Evolutionary conservation across 805 yeast species (phyloP), one percentile per base, ranked within the genome.

Genomic region (Kazachstania taianensis): DNA sequence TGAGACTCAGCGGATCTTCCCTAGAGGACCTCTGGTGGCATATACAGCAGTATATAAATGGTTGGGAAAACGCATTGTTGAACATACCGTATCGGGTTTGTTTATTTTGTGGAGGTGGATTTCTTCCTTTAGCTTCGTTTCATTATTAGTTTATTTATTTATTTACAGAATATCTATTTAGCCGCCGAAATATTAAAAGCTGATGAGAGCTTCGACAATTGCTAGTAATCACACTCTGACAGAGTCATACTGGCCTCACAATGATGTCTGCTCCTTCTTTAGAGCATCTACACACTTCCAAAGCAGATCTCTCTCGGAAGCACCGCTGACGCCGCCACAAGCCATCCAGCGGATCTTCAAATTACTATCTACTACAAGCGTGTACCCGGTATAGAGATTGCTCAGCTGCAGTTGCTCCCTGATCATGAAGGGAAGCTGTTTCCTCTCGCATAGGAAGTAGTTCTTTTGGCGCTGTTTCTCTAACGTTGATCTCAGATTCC

Each of bases 291-390:
- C 33, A 16, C 34, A 30, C 15, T 33, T 35, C 39, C 33, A 28
- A 38, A 83, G 56, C 12, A 73, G 61, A 13, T 64, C 63, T 32
- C 64, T 61, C 46, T 92, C 98, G 23, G 70, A 69, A n/a, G 69
- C 74, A 12, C 68, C 15, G 4, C 18, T 67, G 2, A 94, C 80
- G 27, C 70, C 72, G 2, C 97, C 98, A 46, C 94, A 75, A 4
- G 85, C 82, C 17, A 85, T 86, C 97, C 97, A 89, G 47, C 97
- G 67, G 36, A 92, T 79, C 48, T 72, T 78, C 35, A 80, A 78
- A 10, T 75, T 64, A 12, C 65, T 66, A 52, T 92, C 98, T 24
- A 92, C 69, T 4, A 89, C 63, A 44, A 85, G 80, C 8, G 86
- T 64, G 52, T 83, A 86, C 0, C 97, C 97, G 2, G 94, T 74